These are phyloP conservation scores for Sphaceloma murrayae DNA, from an alignment of 2,329 filamentous ascomycete species.

Conservation along the genomic window DNA sequence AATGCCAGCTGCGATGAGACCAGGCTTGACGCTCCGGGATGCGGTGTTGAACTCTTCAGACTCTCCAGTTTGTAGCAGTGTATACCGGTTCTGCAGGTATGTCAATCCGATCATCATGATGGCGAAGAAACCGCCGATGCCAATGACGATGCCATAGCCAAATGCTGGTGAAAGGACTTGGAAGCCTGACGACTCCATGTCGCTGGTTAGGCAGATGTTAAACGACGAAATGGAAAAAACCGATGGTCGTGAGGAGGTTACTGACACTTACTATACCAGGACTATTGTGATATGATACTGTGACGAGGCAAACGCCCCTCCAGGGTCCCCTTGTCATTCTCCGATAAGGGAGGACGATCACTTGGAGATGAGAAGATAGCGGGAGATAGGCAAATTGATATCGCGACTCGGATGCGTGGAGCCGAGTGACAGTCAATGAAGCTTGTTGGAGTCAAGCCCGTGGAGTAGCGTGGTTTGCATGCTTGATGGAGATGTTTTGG, in stretches of 20 bases:
- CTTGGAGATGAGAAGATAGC: neutral
- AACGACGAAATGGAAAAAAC: neutral
- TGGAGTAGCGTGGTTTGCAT: too few species aligned
- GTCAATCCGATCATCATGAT: constrained; percentile 29
- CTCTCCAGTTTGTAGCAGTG: constrained; percentile 23
- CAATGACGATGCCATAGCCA: constrained; percentile 55
- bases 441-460: too few species aligned
- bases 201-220: too few species aligned
- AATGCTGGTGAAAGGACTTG: constrained; percentile 4
- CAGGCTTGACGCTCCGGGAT: constrained; percentile 76
- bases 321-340: too few species aligned
- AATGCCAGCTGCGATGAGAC: constrained; percentile 74
- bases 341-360: too few species aligned
- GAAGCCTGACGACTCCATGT: constrained; percentile 1
- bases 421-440: too few species aligned
- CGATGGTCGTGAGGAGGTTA: neutral
- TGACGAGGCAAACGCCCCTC: too few species aligned
- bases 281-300: too few species aligned
- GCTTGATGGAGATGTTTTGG: too few species aligned
- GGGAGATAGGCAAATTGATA: neutral
- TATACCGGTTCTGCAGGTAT: constrained; percentile 36
- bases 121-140: constrained; percentile 63
- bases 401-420: neutral
- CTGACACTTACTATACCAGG: too few species aligned
- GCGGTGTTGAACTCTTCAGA: constrained; percentile 81